Percentiles rank a stretch among this genome's conserved stretches.
These are phyloP conservation scores for Ceratobasidium sp. DNA, from an alignment of 1,284 basidiomycete genomes.

Conservation along the genomic window DNA sequence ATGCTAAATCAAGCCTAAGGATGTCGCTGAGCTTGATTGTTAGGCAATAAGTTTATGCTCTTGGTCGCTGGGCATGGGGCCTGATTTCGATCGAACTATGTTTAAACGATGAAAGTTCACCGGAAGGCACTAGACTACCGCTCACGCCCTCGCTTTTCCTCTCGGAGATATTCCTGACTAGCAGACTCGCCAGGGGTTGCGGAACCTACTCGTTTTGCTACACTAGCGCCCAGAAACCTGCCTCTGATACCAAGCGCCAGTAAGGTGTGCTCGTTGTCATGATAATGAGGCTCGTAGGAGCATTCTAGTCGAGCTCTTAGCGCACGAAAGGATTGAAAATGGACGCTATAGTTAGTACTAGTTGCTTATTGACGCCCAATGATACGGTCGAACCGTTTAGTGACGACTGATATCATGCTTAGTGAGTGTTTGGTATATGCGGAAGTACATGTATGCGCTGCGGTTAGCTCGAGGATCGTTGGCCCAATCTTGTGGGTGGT, in stretches of 20 bases:
- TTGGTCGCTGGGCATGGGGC: constrained; percentile 46
- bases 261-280: background rate
- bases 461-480: no score
- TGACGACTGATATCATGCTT: no score
- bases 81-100: no score
- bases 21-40: background rate
- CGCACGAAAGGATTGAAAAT: no score
- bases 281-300: no score
- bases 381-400: no score
- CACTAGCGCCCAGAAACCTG: background rate
- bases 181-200: background rate
- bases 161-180: constrained; percentile 3
- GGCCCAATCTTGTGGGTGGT: no score
- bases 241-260: background rate
- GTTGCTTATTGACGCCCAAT: no score
- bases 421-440: no score
- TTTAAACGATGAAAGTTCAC: background rate
- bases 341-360: no score
- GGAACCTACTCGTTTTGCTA: background rate
- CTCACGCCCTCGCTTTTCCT: constrained; percentile 33
- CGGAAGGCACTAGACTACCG: constrained; percentile 24
- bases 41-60: constrained; percentile 30
- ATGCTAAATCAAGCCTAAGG: background rate
- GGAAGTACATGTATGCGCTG: no score
- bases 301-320: no score